Evolutionary conservation across 2,329 filamentous ascomycete genomes (phyloP), one percentile per base, ranked within the genome.

Genomic region (Blastomyces silverae): DNA sequence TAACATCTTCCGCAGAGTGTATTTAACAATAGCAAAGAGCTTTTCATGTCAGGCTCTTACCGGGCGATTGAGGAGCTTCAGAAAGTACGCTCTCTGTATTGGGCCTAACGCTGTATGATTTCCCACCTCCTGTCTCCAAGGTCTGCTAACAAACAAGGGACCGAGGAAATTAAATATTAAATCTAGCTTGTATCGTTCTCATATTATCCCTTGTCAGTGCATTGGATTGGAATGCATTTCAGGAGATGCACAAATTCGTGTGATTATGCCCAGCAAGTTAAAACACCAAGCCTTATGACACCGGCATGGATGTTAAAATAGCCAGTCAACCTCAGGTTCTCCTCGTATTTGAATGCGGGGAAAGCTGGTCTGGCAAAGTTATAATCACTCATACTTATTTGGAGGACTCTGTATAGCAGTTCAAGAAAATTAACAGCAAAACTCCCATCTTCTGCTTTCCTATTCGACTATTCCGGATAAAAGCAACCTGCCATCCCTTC

Each of bases 321-420:
- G 10, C 50, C 25, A 17, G 22, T 3, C 42, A 13, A 1, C 5
- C 2, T 8, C 15, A n/a, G 13, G 28, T 20, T 20, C 13, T 55
- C 25, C 52, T 56, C 28, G 28, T 56, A 37, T 56, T 56, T 37
- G 15, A 37, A 34, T 56, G 53, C 28, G 28, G 53, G 53, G 53
- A 37, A 37, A 28, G n/a, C 20, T 22, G 10, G 20, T 22, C n/a
- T 50, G 48, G 20, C n/a, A n/a, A 25, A 50, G n/a, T 22, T 50
- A 50, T 22, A 50, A 50, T 50, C n/a, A 48, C 44, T 48, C 17
- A 48, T 48, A n/a, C 5, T 2, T 2, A 20, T 8, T 20, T 42
- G 13, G 39, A 17, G 13, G 39, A 42, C 34, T 34, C 34, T 5
- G 31, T 34, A 34, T 5, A 17, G 39, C 2, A 42, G 4, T 13